These are phyloP conservation scores for Apiospora marii DNA, from an alignment of 2,329 filamentous ascomycete species.

Conservation along the genomic window DNA sequence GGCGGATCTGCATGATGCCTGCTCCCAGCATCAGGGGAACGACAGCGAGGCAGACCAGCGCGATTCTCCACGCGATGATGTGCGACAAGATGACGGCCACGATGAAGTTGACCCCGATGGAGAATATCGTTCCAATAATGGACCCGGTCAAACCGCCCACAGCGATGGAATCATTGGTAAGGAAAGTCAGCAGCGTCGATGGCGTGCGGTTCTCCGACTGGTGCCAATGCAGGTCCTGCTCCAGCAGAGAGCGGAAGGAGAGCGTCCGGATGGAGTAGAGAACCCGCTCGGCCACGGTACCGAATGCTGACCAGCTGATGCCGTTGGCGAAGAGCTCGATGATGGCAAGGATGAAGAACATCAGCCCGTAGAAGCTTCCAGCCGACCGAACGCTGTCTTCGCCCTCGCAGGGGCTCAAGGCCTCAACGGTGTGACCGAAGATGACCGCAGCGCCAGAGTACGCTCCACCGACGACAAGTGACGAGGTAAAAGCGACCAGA, in stretches of 20 bases:
- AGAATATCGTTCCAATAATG: slow-evolving; percentile 73
- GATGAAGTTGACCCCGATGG: slow-evolving; percentile 72
- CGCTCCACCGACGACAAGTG: slow-evolving; percentile 62
- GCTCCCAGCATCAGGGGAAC: slow-evolving; percentile 74
- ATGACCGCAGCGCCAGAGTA: slow-evolving; percentile 63
- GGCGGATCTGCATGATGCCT: slow-evolving; percentile 72
- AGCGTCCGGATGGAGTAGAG: slow-evolving; percentile 69
- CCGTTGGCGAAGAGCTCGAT: slow-evolving; percentile 69
- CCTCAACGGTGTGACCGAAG: slow-evolving; percentile 59
- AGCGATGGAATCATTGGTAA: slow-evolving; percentile 73
- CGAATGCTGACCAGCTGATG: slow-evolving; percentile 60
- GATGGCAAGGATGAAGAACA: slow-evolving; percentile 59
- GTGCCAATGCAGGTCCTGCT: slow-evolving; percentile 76
- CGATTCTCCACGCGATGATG: slow-evolving; percentile 79
- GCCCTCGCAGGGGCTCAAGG: slow-evolving; percentile 58
- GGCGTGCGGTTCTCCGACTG: slow-evolving; percentile 70
- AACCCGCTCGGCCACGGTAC: slow-evolving; percentile 68
- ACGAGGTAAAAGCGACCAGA: slow-evolving; percentile 50
- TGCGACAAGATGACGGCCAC: slow-evolving; percentile 74
- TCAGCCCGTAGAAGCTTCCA: slow-evolving; percentile 48
- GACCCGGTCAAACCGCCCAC: slow-evolving; percentile 74
- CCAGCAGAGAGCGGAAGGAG: slow-evolving; percentile 69
- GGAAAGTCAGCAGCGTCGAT: slow-evolving; percentile 67
- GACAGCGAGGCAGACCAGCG: slow-evolving; percentile 72
- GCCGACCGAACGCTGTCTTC: slow-evolving; percentile 45